Percentiles rank a stretch among this genome's conserved stretches.
Conservation (phyloP, 495 filamentous ascomycete genomes). For the Acidiella bohemica region DNA sequence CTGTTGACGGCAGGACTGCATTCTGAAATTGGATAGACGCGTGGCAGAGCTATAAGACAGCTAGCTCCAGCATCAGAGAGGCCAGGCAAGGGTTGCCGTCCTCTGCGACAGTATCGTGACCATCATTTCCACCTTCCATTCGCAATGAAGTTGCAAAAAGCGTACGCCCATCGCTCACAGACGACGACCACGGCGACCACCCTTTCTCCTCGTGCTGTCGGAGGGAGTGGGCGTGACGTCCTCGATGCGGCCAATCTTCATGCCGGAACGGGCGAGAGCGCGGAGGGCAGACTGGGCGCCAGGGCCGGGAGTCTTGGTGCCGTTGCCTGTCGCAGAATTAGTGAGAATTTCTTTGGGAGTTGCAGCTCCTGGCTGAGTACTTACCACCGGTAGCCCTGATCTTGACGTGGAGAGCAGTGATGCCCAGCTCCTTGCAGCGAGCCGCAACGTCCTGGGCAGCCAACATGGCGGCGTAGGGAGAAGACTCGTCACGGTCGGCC, state of each 20-base stretch:
- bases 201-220: constrained; percentile 97
- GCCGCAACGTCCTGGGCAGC: constrained; percentile 71
- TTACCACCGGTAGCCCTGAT: constrained; percentile 95
- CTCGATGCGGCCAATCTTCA: constrained; percentile 99
- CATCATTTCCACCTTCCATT: constrained; percentile 23
- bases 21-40: too few relatives aligned
- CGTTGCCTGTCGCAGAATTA: constrained; percentile 53
- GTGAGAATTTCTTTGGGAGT: constrained; percentile 1
- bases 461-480: constrained; percentile 99
- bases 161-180: constrained; percentile 46
- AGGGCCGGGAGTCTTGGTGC: constrained; percentile 98
- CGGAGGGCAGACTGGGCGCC: constrained; percentile 98
- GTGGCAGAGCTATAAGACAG: constrained; percentile 3
- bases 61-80: constrained; percentile 32
- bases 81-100: constrained; percentile 54
- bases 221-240: constrained; percentile 98
- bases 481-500: constrained; percentile 99
- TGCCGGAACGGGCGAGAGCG: constrained; percentile 92
- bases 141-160: constrained; percentile 8
- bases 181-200: constrained; percentile 99
- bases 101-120: constrained; percentile 52
- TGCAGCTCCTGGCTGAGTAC: constrained; percentile 19
- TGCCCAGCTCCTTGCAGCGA: constrained; percentile 98
- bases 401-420: constrained; percentile 99
- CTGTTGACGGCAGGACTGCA: too few relatives aligned